phyloP scores from a whole-genome alignment of 1,139 yeast genomes.

The Scheffersomyces stambukii region DNA sequence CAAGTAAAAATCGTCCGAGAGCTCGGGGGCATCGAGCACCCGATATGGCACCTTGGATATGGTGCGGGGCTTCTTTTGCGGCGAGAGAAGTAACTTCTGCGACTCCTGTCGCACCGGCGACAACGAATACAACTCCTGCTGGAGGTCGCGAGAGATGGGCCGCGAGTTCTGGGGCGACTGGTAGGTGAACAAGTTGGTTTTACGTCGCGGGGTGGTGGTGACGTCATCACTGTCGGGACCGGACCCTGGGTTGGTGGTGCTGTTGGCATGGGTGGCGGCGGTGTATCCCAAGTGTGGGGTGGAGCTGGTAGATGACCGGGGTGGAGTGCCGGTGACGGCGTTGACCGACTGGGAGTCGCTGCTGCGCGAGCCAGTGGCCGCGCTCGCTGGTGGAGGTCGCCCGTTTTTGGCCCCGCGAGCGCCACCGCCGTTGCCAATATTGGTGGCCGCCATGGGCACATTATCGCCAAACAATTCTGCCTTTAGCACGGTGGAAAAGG shows the following conservation, averaged over 20 bases:
- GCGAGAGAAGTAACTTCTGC: constrained; percentile 72
- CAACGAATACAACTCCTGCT: constrained; percentile 71
- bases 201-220: constrained; percentile 51
- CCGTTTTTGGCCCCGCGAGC: background rate
- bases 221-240: constrained; percentile 5
- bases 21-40: constrained; percentile 93
- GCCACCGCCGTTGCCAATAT: background rate
- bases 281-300: too few species aligned
- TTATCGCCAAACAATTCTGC: constrained; percentile 91
- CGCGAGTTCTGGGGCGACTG: constrained; percentile 64
- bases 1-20: constrained; percentile 89
- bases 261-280: constrained; percentile 7
- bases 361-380: too few species aligned
- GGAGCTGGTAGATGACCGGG: constrained; percentile 8
- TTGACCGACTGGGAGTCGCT: too few species aligned
- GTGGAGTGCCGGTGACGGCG: constrained; percentile 6
- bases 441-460: constrained; percentile 47
- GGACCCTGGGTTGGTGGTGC: background rate
- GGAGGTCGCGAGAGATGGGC: constrained; percentile 58
- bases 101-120: constrained; percentile 91
- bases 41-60: constrained; percentile 87
- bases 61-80: constrained; percentile 72
- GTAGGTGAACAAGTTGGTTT: constrained; percentile 63
- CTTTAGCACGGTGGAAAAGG: constrained; percentile 80
- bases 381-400: too few species aligned